These are phyloP conservation scores for Coemansia sp. DNA, from an alignment of 192 early-diverging fungal species.

Conservation along the genomic window DNA sequence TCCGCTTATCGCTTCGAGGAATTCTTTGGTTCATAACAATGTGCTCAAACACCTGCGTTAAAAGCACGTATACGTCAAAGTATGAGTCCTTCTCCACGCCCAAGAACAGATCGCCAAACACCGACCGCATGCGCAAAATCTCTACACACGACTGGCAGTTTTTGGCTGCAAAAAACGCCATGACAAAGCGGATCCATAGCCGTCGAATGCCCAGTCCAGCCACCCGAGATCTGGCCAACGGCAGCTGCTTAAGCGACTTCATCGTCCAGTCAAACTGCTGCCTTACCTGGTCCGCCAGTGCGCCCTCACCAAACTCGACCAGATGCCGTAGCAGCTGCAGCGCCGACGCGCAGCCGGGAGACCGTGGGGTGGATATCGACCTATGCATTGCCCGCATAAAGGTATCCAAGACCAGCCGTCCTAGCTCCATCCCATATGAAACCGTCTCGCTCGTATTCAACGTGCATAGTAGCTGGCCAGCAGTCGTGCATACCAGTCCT, in stretches of 20 bases:
- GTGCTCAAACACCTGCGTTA: constrained; percentile 17
- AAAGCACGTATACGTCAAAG: constrained; percentile 29
- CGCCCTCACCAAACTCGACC: constrained; percentile 33
- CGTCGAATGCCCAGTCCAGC: constrained; percentile 38
- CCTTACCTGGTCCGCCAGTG: constrained; percentile 32
- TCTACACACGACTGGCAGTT: constrained; percentile 23
- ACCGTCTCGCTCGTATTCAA: constrained; percentile 23
- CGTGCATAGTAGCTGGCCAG: constrained; percentile 19
- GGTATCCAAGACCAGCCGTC: constrained; percentile 24
- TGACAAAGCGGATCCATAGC: constrained; percentile 49
- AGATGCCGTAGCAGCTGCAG: constrained; percentile 38
- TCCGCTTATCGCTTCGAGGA: constrained; percentile 22
- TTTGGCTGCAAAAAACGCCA: constrained; percentile 41
- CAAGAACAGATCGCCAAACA: constrained; percentile 29
- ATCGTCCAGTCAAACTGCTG: constrained; percentile 45
- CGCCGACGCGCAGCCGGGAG: constrained; percentile 27
- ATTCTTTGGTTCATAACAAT: constrained; percentile 32
- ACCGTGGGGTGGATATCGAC: constrained; percentile 33
- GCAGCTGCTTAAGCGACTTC: constrained; percentile 17
- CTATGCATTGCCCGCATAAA: constrained; percentile 32
- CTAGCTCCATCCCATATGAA: constrained; percentile 22
- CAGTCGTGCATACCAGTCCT: constrained; percentile 19
- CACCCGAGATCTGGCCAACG: constrained; percentile 17
- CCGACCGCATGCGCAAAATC: constrained; percentile 21
- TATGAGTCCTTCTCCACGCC: constrained; percentile 44